Evolutionary conservation across 2,329 filamentous ascomycete species (phyloP).

Genomic region (Pleomassaria siparia): DNA sequence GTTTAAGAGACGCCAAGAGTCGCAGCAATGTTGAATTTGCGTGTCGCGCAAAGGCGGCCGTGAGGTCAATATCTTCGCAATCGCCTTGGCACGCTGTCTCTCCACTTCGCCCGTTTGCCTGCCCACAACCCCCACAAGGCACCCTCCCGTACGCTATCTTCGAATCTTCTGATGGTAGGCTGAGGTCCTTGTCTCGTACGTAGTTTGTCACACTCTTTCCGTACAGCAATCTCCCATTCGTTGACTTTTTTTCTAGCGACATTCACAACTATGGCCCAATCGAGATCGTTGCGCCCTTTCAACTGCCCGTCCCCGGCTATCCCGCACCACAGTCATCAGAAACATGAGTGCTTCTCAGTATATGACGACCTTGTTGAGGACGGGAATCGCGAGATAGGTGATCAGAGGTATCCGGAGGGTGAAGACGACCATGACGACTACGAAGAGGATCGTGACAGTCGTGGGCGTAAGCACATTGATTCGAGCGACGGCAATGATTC

Average conservation of each 20-base stretch:
- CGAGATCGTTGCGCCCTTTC: neutral
- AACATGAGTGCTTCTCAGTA: neutral
- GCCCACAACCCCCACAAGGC: no score
- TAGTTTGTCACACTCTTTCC: neutral
- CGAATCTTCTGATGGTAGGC: neutral
- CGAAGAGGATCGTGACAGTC: no score
- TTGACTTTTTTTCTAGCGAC: neutral
- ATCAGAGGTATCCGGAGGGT: neutral
- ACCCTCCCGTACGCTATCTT: no score
- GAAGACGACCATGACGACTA: neutral
- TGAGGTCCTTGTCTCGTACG: neutral
- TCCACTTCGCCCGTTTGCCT: no score
- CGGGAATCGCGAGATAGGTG: neutral
- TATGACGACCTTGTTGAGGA: neutral
- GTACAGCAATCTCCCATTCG: neutral
- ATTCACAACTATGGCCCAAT: neutral
- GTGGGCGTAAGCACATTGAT: no score
- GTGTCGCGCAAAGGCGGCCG: no score
- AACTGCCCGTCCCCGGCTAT: neutral
- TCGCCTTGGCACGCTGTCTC: no score
- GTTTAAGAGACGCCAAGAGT: no score
- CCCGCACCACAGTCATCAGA: neutral
- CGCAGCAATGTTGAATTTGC: no score
- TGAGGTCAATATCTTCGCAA: no score
- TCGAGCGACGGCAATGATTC: no score